Percentiles rank a stretch among this genome's conserved stretches.
Conservation (phyloP, 2,329 filamentous ascomycete genomes). For the Aspergillus quadricinctus region DNA sequence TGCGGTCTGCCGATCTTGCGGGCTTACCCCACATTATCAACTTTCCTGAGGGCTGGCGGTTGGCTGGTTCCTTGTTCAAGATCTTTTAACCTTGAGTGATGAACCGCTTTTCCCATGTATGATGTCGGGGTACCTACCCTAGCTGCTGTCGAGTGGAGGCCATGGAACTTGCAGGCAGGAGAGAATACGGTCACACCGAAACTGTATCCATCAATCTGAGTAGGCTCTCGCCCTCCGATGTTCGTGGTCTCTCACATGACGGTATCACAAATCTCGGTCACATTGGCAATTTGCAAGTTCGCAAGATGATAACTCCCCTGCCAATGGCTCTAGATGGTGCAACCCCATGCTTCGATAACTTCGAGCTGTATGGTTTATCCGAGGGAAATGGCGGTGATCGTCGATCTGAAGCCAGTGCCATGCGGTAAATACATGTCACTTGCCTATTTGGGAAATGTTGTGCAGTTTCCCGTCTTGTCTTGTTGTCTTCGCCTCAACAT, state of each 20-base stretch:
- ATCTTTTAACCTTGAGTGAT: background rate
- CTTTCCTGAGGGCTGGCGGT: background rate
- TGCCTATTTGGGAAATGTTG: background rate
- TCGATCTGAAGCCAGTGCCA: background rate
- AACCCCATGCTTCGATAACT: background rate
- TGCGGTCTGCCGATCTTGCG: background rate
- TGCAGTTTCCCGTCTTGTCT: background rate
- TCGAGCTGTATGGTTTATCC: background rate
- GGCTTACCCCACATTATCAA: background rate
- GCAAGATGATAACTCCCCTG: background rate
- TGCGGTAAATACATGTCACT: background rate
- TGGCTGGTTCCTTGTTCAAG: background rate
- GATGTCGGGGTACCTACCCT: too few relatives aligned
- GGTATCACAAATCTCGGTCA: constrained; percentile 15
- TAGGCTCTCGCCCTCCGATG: background rate
- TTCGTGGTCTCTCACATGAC: constrained; percentile 14
- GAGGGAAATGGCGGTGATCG: background rate
- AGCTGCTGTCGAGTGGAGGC: background rate
- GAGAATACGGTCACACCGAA: background rate
- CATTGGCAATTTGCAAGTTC: background rate
- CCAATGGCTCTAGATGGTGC: background rate
- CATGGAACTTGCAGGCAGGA: background rate
- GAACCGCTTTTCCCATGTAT: background rate
- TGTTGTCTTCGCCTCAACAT: background rate
- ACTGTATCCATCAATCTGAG: background rate